Evolutionary conservation across 169 alveolate genomes (phyloP).

Genomic region (Plasmodium ovale): DNA sequence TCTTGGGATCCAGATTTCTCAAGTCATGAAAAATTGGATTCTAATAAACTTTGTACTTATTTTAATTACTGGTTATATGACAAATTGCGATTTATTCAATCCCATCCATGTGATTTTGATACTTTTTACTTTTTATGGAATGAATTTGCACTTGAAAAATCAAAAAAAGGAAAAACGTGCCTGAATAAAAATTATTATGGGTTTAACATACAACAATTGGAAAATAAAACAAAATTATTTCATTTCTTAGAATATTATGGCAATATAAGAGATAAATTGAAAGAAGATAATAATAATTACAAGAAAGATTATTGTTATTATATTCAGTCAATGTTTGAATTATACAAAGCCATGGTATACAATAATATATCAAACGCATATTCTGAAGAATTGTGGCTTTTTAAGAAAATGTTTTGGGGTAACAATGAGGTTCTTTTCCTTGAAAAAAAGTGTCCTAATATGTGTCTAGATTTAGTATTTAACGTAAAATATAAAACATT

Average conservation of each 20-base stretch:
- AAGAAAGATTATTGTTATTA: neutral
- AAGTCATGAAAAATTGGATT: neutral
- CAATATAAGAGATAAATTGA: too few relatives aligned
- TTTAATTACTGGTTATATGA: neutral
- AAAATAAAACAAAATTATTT: too few relatives aligned
- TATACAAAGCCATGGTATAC: neutral
- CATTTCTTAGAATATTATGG: neutral
- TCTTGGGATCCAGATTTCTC: neutral
- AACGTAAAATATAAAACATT: neutral
- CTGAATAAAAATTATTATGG: too few relatives aligned
- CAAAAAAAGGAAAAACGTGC: too few relatives aligned
- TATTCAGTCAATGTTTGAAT: neutral
- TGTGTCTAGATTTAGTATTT: neutral
- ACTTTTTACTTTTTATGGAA: too few relatives aligned
- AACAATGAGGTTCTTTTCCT: neutral
- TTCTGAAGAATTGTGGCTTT: neutral
- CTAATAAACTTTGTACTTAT: neutral
- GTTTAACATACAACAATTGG: neutral
- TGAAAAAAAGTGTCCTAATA: neutral
- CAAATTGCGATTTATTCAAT: too few relatives aligned
- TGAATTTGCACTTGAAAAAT: too few relatives aligned
- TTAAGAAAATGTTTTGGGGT: neutral
- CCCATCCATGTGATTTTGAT: too few relatives aligned
- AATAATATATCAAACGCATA: too few relatives aligned
- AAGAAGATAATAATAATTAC: neutral